Evolutionary conservation across 2,329 filamentous ascomycete genomes (phyloP).

Genomic region (Fusarium sp.): DNA sequence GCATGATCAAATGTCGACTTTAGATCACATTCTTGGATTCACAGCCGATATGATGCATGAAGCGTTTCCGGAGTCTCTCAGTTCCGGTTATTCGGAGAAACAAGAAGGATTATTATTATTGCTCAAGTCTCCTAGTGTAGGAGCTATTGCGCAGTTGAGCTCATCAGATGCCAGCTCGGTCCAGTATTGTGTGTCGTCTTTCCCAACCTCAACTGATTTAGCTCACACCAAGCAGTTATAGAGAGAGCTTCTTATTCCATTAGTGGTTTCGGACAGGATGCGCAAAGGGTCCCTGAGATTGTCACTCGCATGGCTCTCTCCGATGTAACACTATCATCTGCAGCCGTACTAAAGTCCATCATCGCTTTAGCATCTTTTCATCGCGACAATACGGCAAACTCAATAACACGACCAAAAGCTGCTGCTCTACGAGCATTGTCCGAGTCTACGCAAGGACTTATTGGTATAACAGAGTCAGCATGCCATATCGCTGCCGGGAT

Average conservation of each 20-base stretch:
- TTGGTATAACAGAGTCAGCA: not conserved
- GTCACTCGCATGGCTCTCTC: constrained; percentile 36
- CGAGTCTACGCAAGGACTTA: not conserved
- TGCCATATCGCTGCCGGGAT: constrained; percentile 40
- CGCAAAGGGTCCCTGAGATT: constrained; percentile 2
- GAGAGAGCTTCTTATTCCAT: constrained; percentile 29
- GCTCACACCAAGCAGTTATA: constrained; percentile 19
- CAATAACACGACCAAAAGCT: constrained; percentile 1
- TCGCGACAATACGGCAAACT: not conserved
- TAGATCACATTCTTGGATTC: not conserved
- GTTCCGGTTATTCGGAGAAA: accelerated
- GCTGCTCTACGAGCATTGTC: constrained; percentile 25
- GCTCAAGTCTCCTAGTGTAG: not conserved
- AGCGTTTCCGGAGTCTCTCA: accelerated
- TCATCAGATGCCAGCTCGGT: constrained; percentile 6
- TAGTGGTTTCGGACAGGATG: constrained; percentile 25
- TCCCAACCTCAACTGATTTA: accelerated
- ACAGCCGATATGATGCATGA: not conserved
- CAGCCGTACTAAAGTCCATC: constrained; percentile 23
- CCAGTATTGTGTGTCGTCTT: constrained; percentile 32
- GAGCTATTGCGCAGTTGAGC: constrained; percentile 33
- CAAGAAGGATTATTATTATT: not conserved
- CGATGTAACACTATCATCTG: not conserved
- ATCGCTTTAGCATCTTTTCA: constrained; percentile 33
- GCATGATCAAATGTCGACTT: not conserved